Evolutionary conservation across 2,329 filamentous ascomycete genomes (phyloP).

Genomic region (Penicillium digitatum): DNA sequence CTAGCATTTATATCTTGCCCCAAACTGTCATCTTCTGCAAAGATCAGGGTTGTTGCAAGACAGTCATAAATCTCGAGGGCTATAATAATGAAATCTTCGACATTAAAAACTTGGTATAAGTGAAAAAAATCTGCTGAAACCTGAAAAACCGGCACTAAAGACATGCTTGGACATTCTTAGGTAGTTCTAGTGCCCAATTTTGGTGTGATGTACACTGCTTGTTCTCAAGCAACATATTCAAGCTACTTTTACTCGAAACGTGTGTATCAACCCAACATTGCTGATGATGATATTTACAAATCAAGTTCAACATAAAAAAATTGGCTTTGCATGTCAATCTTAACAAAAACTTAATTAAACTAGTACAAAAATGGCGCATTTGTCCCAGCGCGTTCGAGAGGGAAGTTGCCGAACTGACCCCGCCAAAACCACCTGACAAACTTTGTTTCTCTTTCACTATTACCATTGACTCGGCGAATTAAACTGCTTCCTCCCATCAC

Average conservation of each 20-base stretch:
- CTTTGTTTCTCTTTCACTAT: neutral
- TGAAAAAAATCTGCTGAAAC: too few relatives aligned
- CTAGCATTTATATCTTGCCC: neutral
- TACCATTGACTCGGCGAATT: neutral
- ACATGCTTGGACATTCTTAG: neutral
- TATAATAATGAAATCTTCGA: neutral
- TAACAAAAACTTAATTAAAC: neutral
- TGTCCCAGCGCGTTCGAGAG: neutral
- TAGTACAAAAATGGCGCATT: neutral
- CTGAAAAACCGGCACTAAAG: neutral
- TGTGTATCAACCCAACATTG: neutral
- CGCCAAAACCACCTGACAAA: slow-evolving; percentile 10
- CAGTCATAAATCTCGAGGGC: neutral
- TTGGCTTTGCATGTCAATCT: too few relatives aligned
- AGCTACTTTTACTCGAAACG: neutral
- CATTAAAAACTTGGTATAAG: too few relatives aligned
- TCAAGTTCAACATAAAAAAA: neutral
- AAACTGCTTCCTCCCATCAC: neutral
- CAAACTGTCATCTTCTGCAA: neutral
- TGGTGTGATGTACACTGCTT: neutral
- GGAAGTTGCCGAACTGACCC: slow-evolving; percentile 12
- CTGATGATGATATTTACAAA: neutral
- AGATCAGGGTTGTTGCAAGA: neutral
- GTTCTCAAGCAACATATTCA: neutral
- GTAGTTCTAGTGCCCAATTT: too few relatives aligned